Conservation (phyloP, 352 stramenopile species). For the Chrysophaeum taylorii region DNA sequence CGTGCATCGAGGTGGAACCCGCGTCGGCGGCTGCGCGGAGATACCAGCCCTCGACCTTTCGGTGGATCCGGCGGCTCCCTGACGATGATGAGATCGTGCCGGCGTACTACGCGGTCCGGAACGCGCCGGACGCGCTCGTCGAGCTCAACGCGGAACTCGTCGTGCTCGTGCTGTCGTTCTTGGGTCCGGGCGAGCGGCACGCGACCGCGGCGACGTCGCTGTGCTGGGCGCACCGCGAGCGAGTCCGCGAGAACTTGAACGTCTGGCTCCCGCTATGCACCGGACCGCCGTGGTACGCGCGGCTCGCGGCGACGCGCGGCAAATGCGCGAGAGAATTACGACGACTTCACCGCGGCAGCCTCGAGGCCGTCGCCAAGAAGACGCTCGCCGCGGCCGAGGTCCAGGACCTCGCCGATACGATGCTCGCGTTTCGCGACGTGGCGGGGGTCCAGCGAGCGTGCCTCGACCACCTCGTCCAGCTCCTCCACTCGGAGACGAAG, state of each 20-base stretch:
- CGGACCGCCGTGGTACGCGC: not conserved
- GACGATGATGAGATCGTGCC: no score
- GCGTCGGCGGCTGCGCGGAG: no score
- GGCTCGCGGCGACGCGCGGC: no score
- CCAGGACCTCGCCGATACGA: slow-evolving; percentile 45
- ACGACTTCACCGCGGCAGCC: not conserved
- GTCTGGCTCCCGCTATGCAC: slow-evolving; percentile 1
- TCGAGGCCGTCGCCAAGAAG: not conserved
- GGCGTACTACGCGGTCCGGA: no score
- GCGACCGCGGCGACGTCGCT: not conserved
- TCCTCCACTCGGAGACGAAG: not conserved
- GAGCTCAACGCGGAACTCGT: no score
- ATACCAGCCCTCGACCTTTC: no score
- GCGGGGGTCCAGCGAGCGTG: slow-evolving; percentile 40
- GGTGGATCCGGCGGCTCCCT: no score
- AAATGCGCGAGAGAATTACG: not conserved
- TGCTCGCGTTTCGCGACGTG: slow-evolving; percentile 47
- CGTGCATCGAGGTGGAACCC: no score
- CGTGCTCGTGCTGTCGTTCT: no score
- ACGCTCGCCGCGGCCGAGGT: not conserved
- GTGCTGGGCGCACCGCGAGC: not conserved
- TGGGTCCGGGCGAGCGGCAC: no score
- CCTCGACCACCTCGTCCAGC: not conserved
- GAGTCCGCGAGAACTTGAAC: not conserved
- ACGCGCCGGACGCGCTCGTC: no score